Evolutionary conservation across 352 stramenopile genomes (phyloP).

Genomic region (Phytophthora syringae): DNA sequence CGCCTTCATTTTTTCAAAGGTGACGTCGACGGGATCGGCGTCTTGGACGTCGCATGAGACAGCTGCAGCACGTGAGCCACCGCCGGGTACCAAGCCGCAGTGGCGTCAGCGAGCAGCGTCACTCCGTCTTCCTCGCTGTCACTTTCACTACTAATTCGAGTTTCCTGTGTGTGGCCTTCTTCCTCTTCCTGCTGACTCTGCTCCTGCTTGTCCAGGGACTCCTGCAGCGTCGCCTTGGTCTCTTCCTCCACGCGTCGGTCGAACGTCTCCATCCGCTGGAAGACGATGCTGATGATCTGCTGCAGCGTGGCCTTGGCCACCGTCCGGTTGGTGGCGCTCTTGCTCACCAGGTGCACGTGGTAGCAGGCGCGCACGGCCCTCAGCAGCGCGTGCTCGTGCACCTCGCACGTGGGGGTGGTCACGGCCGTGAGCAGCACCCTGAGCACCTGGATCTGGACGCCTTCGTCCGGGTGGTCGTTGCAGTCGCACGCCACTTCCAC

Average conservation of each 20-base stretch:
- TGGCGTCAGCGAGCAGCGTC: conserved; percentile 20
- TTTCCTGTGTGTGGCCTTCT: conserved; percentile 9
- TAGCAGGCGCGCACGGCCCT: conserved; percentile 96
- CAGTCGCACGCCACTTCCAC: conserved; percentile 91
- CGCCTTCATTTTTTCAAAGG: conserved; percentile 15
- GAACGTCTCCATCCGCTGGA: conserved; percentile 96
- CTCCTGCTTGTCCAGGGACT: conserved; percentile 53
- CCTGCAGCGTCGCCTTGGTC: conserved; percentile 60
- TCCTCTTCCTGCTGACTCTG: conserved; percentile 26
- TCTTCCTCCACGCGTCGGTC: conserved; percentile 79
- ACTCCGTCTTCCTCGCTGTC: conserved; percentile 31
- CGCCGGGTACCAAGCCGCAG: conserved; percentile 51
- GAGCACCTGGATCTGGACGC: conserved; percentile 94
- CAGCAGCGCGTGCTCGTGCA: conserved; percentile 94
- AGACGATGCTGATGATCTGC: conserved; percentile 97
- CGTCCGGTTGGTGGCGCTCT: conserved; percentile 94
- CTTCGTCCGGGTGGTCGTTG: conserved; percentile 91
- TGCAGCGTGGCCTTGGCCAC: conserved; percentile 98
- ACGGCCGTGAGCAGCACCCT: conserved; percentile 92
- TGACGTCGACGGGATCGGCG: not conserved
- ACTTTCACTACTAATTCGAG: conserved; percentile 12
- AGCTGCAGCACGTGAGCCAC: conserved; percentile 49
- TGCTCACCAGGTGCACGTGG: conserved; percentile 95
- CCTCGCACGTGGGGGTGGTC: conserved; percentile 89
- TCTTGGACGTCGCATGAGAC: not conserved